Evolutionary conservation across 768 basidiomycete species (phyloP), one percentile per base, ranked within the genome.

Genomic region (Asterophora lycoperdoides): DNA sequence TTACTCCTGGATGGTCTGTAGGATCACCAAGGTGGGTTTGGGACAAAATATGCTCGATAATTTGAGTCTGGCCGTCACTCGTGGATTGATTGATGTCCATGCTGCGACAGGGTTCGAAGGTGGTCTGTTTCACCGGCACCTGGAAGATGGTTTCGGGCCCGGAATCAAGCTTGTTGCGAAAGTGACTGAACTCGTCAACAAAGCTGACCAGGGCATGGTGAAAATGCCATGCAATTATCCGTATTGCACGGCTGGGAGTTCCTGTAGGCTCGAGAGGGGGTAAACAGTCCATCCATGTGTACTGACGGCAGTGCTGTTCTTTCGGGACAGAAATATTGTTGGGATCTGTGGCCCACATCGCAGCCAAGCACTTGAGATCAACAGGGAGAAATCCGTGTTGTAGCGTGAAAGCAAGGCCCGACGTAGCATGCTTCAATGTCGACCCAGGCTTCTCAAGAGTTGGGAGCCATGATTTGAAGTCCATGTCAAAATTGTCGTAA

Each of bases 401-500:
- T 52, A 34, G 52, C 42, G 3, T 70, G 55, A 11, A 44, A 59
- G 17, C 70, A 46, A 1, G 63, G 17, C 0, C 65, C 0, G 70
- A 66, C 1, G 69, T 69, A 10, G 63, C 44, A 53, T 65, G 63
- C 2, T 55, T 41, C 8, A 69, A 51, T 1, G 42, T 52, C 32
- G 51, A n/a, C n/a, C 2, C 56, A 54, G 23, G 23, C 6, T 23
- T 23, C 32, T 74, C 65, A 0, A 64, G 49, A 0, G 64, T 67
- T 0, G 64, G 64, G 15, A 57, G 48, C 1, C 44, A 15, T 1
- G 40, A 28, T 37, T 64, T 59, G 30, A 71, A 56, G 28, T 64
- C 51, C 5, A 72, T 54, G 46, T 74, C 68, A 34, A 72, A 67
- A 52, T 74, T 73, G 46, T 74, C 67, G 18, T 68, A 72, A 5